Evolutionary conservation across 1,284 basidiomycete genomes (phyloP).

Genomic region (Vanrija humicola): DNA sequence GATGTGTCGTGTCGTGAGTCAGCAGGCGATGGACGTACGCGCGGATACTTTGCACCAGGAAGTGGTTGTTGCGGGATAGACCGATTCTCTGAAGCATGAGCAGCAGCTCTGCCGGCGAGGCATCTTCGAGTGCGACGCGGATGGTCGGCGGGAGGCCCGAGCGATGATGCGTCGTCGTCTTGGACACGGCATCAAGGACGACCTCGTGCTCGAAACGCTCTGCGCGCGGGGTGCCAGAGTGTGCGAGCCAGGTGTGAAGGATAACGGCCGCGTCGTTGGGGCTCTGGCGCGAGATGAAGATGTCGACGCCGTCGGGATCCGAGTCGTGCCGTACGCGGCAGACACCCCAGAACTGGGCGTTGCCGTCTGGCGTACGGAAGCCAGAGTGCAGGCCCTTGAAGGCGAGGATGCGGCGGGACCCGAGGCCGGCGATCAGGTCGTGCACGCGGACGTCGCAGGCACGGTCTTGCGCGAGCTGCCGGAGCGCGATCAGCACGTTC

Average conservation of each 20-base stretch:
- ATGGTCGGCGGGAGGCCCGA: constrained; percentile 2
- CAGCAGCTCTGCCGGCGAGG: background rate
- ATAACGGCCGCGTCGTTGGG: constrained; percentile 9
- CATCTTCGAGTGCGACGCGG: constrained; percentile 3
- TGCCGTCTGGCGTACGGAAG: constrained; percentile 4
- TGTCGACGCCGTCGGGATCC: background rate
- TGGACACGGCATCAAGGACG: constrained; percentile 2
- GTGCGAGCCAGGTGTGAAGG: constrained; percentile 11
- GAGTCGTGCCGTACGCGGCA: background rate
- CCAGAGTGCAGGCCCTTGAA: constrained; percentile 13
- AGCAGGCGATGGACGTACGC: background rate
- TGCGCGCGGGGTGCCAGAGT: background rate
- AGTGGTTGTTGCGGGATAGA: background rate
- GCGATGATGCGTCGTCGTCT: background rate
- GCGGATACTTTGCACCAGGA: background rate
- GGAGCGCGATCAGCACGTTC: background rate
- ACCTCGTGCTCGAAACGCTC: constrained; percentile 6
- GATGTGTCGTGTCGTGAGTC: constrained; percentile 1
- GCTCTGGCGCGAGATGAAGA: constrained; percentile 7
- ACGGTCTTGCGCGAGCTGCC: background rate
- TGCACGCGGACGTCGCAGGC: constrained; percentile 1
- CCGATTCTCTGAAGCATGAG: constrained; percentile 2
- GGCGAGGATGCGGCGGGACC: background rate
- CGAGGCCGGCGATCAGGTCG: constrained; percentile 3
- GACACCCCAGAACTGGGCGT: constrained; percentile 10